phyloP scores from a whole-genome alignment of 306 rosid species.

The Albizia julibrissin region DNA sequence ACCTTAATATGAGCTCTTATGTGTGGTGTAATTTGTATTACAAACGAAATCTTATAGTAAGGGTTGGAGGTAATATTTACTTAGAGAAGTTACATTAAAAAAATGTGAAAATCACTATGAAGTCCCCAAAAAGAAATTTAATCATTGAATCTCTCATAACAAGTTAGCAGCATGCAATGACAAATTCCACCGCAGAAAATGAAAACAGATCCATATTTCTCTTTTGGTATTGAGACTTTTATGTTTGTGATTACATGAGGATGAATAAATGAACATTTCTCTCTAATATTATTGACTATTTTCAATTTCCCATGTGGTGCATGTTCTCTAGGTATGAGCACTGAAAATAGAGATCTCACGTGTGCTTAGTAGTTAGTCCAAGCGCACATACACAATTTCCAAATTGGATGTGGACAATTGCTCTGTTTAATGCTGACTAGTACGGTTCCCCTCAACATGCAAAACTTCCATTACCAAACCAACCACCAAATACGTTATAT shows the following conservation, averaged over 20 bases:
- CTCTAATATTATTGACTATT: conserved; percentile 22
- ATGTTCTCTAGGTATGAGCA: conserved; percentile 30
- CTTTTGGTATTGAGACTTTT: too few species aligned
- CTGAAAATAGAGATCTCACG: conserved; percentile 37
- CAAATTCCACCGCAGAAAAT: too few species aligned
- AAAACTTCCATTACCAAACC: conserved; percentile 38
- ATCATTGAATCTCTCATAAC: too few species aligned
- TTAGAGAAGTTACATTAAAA: too few species aligned
- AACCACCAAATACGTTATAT: conserved; percentile 23
- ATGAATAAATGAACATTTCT: background rate
- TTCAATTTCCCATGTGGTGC: conserved; percentile 23
- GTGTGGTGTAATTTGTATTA: too few species aligned
- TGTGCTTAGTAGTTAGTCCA: conserved; percentile 34
- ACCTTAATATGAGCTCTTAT: too few species aligned
- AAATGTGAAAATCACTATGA: too few species aligned
- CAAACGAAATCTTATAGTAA: too few species aligned
- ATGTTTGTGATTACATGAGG: background rate
- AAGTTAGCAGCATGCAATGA: too few species aligned
- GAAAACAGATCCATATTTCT: too few species aligned
- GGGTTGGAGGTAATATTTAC: too few species aligned
- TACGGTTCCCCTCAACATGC: conserved; percentile 46
- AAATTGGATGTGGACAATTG: conserved; percentile 53
- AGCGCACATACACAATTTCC: conserved; percentile 44
- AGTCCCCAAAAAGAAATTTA: too few species aligned
- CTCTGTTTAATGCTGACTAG: conserved; percentile 18